phyloP scores from a whole-genome alignment of 208 protist genomes.

The Trypanosoma congolense region DNA sequence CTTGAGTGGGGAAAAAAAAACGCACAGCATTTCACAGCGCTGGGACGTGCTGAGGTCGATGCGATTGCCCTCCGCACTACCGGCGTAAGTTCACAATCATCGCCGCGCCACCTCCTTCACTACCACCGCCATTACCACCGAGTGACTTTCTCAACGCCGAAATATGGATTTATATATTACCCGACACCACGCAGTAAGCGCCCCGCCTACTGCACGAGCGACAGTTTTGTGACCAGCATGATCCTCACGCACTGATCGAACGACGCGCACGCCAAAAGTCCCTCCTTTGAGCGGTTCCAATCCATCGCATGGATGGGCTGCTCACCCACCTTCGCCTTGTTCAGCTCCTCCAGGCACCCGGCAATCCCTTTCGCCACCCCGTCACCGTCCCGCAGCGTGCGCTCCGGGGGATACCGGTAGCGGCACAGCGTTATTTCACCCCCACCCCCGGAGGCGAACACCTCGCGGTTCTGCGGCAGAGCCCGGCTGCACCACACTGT shows the following conservation, averaged over 20 bases:
- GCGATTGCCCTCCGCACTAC: no score
- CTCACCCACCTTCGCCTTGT: slow-evolving; percentile 78
- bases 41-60: no score
- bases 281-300: slow-evolving; percentile 80
- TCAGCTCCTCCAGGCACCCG: slow-evolving; percentile 70
- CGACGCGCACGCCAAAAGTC: slow-evolving; percentile 70
- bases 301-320: slow-evolving; percentile 87
- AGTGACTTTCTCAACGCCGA: no score
- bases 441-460: slow-evolving; percentile 84
- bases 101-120: no score
- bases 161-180: no score
- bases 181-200: no score
- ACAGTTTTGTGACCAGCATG: slow-evolving; percentile 81
- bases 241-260: slow-evolving; percentile 88
- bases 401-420: slow-evolving; percentile 89
- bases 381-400: slow-evolving; percentile 60
- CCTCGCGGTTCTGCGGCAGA: slow-evolving; percentile 90
- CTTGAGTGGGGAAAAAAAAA: no score
- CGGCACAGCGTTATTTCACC: slow-evolving; percentile 85
- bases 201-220: slow-evolving; percentile 36
- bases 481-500: slow-evolving; percentile 86
- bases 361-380: slow-evolving; percentile 68
- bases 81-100: no score
- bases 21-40: no score
- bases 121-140: no score